Base-by-base conservation (phyloP, 1,284 basidiomycete species). In the Tilletia walkeri region DNA sequence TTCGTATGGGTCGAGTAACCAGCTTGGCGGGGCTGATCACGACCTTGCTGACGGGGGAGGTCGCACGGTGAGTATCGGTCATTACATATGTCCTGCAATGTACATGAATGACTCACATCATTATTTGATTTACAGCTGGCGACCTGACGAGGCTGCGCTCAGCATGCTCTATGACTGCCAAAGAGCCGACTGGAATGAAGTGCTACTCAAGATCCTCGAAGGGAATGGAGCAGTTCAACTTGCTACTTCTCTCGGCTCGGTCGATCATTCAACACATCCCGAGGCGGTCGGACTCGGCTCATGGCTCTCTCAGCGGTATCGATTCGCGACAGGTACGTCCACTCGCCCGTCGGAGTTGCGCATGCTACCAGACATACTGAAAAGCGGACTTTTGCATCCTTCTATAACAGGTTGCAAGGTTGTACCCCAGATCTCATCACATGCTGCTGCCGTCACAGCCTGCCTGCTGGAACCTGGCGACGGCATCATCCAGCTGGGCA, bases 21-120 rank as follows among this genome's bases (percentile, higher is more conserved):
- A 63, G 30, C 36, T 39, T 63, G 59, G 59, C 59, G 3, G 59
- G 59, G 34, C 36, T 63, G 59, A 41, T 63, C 59, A 18, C 18
- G 3, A n/a, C 34, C 36, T 34, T 63, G 34, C 14, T 63, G 59
- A 41, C 38, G 6, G 59, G 59, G 6, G 36, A 41, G 59, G 12
- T 63, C 10, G 30, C 59, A 34, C 30, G 34, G 59, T 63, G 38
- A 12, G 59, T 39, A 14, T 24, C 7, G 6, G 10, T 24, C 50
- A 53, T 7, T 6, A 53, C 50, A n/a, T 18, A 61, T 34, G 24
- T 34, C 30, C 56, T 20, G n/a, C n/a, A 20, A 18, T 34, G 4
- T 10, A 30, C 24, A 30, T 30, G 24, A 30, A 30, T 30, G 24
- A 30, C 24, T 30, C 24, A 30, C 24, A 30, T 30, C 24, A 30